These are phyloP conservation scores for Elaeagnus macrophylla DNA, from an alignment of 306 rosid species.

Conservation along the genomic window DNA sequence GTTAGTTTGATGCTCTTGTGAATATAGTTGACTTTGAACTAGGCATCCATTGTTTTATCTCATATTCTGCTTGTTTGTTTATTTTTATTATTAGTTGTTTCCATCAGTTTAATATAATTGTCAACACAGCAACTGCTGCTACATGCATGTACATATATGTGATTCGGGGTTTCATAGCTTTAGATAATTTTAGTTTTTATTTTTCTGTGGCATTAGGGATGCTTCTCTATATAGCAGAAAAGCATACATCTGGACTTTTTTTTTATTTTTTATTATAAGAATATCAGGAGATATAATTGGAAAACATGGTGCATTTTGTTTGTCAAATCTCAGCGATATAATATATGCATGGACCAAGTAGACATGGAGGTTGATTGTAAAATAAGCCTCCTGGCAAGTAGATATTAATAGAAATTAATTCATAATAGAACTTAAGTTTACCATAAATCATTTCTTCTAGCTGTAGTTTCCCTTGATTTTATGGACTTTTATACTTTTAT, in stretches of 20 bases:
- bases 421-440: neutral
- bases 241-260: neutral
- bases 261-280: too few relatives aligned
- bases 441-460: neutral
- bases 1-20: conserved; percentile 37
- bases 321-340: neutral
- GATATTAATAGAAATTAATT: neutral
- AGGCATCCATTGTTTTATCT: neutral
- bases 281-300: neutral
- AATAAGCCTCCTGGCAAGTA: neutral
- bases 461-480: neutral
- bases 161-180: neutral
- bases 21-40: conserved; percentile 5
- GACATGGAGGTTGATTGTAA: neutral
- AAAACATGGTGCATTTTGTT: neutral
- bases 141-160: neutral
- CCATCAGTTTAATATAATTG: neutral
- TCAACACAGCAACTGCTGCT: too few relatives aligned
- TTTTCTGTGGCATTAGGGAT: conserved; percentile 7
- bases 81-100: neutral
- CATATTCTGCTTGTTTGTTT: neutral
- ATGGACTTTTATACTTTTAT: too few relatives aligned
- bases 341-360: conserved; percentile 6
- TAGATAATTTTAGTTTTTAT: neutral
- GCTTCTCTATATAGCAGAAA: conserved; percentile 4